Base-by-base conservation (phyloP, 192 early-diverging fungal genomes). In the Umbelopsis ramanniana region DNA sequence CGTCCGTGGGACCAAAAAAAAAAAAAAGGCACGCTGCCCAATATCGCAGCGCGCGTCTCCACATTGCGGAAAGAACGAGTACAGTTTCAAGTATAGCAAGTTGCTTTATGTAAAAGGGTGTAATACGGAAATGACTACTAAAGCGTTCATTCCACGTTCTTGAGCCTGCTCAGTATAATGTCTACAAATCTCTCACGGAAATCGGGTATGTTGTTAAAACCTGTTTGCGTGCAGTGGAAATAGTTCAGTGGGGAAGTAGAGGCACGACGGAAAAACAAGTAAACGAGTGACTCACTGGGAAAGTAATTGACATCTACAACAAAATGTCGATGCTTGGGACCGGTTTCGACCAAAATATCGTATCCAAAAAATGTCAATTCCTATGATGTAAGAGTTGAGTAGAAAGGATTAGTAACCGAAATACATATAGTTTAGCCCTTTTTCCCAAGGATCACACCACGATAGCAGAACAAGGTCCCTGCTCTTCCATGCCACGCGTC, bases 251-350 rank as follows among this genome's bases (percentile, higher is more conserved):
- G n/a, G n/a, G n/a, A n/a, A n/a, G n/a, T n/a, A n/a, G n/a, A n/a
- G n/a, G n/a, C n/a, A n/a, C 7, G 35, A 54, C 46, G 3, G 40
- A 43, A 11, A 43, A 43, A 43, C 6, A 40, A 40, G 38, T 40
- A 40, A 40, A 40, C 11, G 40, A 29, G 9, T 52, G 15, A 75
- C 72, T 66, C 68, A 81, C 79, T 76, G 38, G 79, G 74, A 46
- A 81, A 81, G 57, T 81, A 81, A 48, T 81, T 81, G n/a, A 76
- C 74, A 60, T 81, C 79, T 26, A 76, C 74, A 24, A 81, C 52
- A 68, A 67, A 81, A 74, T 76, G 72, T 12, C 40, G 52, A 29
- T 74, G 69, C 14, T 19, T n/a, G 14, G 72, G 67, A 3, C 50
- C 55, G 9, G 74, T 66, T 52, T 76, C 52, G 17, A 81, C 46